Conservation (phyloP, 768 basidiomycete species). For the Macrocybe gigantea region DNA sequence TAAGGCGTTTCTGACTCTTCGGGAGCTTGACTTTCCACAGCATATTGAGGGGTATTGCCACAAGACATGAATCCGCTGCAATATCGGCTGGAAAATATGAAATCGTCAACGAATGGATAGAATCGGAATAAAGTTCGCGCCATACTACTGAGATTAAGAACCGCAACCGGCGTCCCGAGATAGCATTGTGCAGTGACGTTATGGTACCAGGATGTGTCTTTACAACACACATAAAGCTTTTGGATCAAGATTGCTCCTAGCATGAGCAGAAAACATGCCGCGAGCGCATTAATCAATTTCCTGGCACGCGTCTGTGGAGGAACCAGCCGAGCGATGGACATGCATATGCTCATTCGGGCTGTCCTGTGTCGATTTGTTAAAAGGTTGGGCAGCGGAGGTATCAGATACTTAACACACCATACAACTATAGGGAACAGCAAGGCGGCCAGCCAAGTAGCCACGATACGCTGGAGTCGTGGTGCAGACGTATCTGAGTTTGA, state of each 20-base stretch:
- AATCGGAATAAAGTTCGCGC: neutral
- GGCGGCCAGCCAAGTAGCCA: conserved; percentile 1
- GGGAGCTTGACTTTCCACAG: conserved; percentile 15
- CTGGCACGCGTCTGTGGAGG: conserved; percentile 2
- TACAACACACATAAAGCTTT: conserved; percentile 7
- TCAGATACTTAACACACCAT: conserved; percentile 5
- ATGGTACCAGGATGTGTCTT: neutral
- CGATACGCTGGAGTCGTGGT: neutral
- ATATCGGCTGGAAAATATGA: conserved; percentile 11
- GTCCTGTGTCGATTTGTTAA: conserved; percentile 3
- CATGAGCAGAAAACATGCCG: conserved; percentile 4
- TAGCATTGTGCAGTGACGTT: neutral
- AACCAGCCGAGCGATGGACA: conserved; percentile 10
- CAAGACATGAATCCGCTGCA: conserved; percentile 16
- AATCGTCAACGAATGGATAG: neutral
- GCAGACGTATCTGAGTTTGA: neutral
- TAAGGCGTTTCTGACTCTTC: conserved; percentile 10
- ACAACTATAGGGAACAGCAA: conserved; percentile 7
- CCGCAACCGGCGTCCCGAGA: conserved; percentile 1
- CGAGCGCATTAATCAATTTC: neutral
- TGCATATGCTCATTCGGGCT: conserved; percentile 11
- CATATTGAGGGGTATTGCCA: conserved; percentile 17
- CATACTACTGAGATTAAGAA: conserved; percentile 6
- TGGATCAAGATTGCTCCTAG: conserved; percentile 6
- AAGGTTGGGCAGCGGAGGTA: neutral